Percentiles rank a stretch among this genome's conserved stretches.
Evolutionary conservation across 352 stramenopile species (phyloP).

Genomic region (Pythium rishiriense): DNA sequence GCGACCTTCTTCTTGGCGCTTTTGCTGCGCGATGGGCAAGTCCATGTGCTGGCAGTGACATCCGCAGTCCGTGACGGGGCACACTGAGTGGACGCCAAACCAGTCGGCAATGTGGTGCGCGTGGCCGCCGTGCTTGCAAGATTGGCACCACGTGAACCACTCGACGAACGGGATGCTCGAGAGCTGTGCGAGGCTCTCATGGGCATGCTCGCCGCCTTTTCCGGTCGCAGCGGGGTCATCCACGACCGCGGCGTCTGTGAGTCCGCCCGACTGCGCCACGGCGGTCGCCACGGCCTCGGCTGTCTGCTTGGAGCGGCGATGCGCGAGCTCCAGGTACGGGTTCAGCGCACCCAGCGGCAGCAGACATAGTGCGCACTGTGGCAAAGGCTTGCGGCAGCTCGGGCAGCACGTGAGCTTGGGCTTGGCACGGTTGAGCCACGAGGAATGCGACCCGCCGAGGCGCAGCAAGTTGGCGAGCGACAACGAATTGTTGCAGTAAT

Average conservation of each 20-base stretch:
- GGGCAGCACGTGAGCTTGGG: constrained; percentile 90
- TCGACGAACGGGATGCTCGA: constrained; percentile 94
- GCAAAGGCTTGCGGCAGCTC: constrained; percentile 92
- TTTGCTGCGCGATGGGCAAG: constrained; percentile 55
- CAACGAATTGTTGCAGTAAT: constrained; percentile 92
- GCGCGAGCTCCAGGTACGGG: constrained; percentile 94
- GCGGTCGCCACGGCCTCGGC: constrained; percentile 45
- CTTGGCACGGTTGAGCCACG: constrained; percentile 87
- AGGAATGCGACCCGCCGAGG: constrained; percentile 89
- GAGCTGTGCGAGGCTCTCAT: constrained; percentile 87
- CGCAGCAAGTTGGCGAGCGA: constrained; percentile 88
- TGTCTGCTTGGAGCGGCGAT: constrained; percentile 67
- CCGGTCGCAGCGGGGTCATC: constrained; percentile 44
- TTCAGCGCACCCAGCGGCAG: constrained; percentile 93
- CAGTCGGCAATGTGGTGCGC: constrained; percentile 94
- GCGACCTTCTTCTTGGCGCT: constrained; percentile 41
- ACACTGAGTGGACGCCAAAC: constrained; percentile 90
- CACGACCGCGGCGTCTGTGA: constrained; percentile 28
- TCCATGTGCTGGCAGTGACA: constrained; percentile 89
- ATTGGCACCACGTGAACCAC: constrained; percentile 96
- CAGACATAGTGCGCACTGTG: constrained; percentile 92
- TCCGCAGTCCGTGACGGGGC: constrained; percentile 92
- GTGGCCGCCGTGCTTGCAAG: constrained; percentile 89
- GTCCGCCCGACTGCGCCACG: background rate
- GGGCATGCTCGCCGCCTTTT: constrained; percentile 47